A percentile compares a stretch with the other conserved stretches of the same genome.
Evolutionary conservation across 805 yeast species (phyloP).

Genomic region (Pichia thaimueangensis): DNA sequence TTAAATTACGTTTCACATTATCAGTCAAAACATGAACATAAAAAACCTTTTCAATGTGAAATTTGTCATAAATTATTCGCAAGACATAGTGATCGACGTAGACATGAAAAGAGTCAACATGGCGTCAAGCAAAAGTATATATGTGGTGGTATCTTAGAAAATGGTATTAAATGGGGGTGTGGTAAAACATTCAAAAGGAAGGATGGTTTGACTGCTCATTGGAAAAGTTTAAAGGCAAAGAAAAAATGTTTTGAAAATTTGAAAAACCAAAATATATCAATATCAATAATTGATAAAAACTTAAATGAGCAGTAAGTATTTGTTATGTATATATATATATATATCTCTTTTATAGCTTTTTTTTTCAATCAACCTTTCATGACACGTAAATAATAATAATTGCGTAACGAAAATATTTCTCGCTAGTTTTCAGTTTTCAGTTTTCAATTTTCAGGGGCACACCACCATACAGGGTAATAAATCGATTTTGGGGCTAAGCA

Average conservation of each 20-base stretch:
- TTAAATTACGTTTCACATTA: conserved; percentile 31
- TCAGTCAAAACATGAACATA: conserved; percentile 30
- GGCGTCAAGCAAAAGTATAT: conserved; percentile 19
- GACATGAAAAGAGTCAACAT: conserved; percentile 32
- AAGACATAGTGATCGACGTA: conserved; percentile 30
- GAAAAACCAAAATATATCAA: conserved; percentile 11
- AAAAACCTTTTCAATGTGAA: conserved; percentile 28
- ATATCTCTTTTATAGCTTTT: too few species aligned
- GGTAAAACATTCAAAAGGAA: conserved; percentile 31
- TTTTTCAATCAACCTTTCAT: too few species aligned
- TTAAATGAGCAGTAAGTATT: too few species aligned
- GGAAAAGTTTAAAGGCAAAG: conserved; percentile 31
- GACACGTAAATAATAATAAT: too few species aligned
- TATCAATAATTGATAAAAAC: too few species aligned
- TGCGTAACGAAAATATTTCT: too few species aligned
- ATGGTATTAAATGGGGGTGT: conserved; percentile 31
- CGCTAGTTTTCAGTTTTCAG: too few species aligned
- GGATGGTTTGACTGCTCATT: conserved; percentile 33
- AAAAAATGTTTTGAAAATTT: conserved; percentile 26
- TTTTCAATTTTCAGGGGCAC: too few species aligned
- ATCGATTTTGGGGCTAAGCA: too few species aligned
- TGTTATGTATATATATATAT: too few species aligned
- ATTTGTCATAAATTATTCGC: conserved; percentile 28
- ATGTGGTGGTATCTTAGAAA: conserved; percentile 27
- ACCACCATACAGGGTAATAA: too few species aligned